Base-by-base conservation (phyloP, 2,329 filamentous ascomycete species). In the Fusarium sp. region DNA sequence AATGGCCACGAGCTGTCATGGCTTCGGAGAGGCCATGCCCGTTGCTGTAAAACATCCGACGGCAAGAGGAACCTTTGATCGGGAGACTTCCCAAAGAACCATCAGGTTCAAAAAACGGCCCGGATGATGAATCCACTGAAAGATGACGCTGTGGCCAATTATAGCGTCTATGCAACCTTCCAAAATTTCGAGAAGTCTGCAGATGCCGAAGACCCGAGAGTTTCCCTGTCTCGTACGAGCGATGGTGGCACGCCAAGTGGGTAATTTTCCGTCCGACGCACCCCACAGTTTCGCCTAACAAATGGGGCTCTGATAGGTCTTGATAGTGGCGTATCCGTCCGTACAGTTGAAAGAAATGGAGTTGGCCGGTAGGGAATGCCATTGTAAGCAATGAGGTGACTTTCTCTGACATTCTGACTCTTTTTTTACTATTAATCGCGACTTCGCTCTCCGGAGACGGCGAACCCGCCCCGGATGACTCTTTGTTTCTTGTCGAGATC, bases 151-250 rank as follows among this genome's bases (percentile, higher is more conserved):
- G 49, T 53, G 34, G 32, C 49, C 49, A 53, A 53, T 53, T 22
- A 13, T 13, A n/a, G 24, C 49, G 18, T 18, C 32, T 25, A 37
- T 27, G 34, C 16, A 53, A 60, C 45, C 51, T 59, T 57, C 55
- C 61, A 71, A 64, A 69, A 46, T 71, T 75, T 75, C 73, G 63
- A 73, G 69, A 75, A 74, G 44, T 73, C 67, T 70, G 62, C 71
- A 70, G 59, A 52, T 57, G 71, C 72, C 72, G 72, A 72, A 52
- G 61, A 67, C 30, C 71, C 72, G 72, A 69, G 25, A 14, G 27
- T 6, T 14, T 40, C 44, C 61, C 45, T 51, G 63, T 64, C 61
- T 75, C 72, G 71, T 74, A 69, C 72, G 71, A 71, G 66, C 51
- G 16, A 55, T 51, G 25, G 68, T 69, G 59, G 40, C 44, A 57